phyloP scores from a whole-genome alignment of 225 moss, liverwort and hornwort species.

The Rhytidiadelphus loreus region DNA sequence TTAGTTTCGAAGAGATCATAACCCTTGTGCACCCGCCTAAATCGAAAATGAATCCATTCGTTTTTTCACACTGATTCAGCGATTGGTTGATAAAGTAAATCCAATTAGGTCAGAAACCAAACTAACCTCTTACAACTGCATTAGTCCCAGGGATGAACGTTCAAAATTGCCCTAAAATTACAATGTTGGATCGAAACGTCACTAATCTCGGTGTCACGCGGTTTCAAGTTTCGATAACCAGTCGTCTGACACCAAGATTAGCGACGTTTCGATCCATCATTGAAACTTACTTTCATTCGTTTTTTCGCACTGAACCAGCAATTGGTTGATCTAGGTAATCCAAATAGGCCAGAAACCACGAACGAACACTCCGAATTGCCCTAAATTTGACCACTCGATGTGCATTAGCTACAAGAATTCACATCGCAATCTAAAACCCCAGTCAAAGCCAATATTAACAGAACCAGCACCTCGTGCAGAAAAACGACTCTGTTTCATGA shows the following conservation, averaged over 20 bases:
- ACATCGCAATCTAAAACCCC: not conserved
- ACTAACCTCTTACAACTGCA: not conserved
- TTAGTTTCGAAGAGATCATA: not conserved
- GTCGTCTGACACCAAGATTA: too few relatives aligned
- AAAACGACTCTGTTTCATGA: not conserved
- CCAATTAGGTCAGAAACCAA: not conserved
- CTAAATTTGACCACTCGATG: not conserved
- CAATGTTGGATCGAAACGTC: not conserved
- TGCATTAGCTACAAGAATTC: not conserved
- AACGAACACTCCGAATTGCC: not conserved
- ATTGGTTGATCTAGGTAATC: not conserved
- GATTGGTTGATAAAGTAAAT: not conserved
- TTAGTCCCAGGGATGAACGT: not conserved
- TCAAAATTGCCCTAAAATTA: not conserved
- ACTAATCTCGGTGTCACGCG: not conserved
- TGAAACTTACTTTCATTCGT: not conserved
- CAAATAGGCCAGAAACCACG: not conserved
- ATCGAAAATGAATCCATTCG: not conserved
- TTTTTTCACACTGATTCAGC: not conserved
- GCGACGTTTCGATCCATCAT: too few relatives aligned
- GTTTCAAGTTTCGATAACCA: too few relatives aligned
- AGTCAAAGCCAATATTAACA: not conserved
- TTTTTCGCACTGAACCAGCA: not conserved
- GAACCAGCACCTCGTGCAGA: not conserved
- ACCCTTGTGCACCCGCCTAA: not conserved